Evolutionary conservation across 2,329 filamentous ascomycete genomes (phyloP).

Genomic region (Aspergillus floridensis): DNA sequence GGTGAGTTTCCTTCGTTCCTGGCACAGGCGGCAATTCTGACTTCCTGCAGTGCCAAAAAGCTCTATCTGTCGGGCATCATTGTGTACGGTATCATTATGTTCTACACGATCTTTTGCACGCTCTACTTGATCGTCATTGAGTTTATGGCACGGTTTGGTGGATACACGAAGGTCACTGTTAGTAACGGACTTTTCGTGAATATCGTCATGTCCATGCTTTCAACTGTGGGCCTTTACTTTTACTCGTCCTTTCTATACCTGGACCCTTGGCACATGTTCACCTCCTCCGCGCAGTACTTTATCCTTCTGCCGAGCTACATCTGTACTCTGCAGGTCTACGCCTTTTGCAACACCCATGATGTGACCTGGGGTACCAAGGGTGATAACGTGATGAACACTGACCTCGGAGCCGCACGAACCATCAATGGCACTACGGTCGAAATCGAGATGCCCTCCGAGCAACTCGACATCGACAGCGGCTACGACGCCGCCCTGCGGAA

Average conservation of each 20-base stretch:
- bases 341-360: slow-evolving; percentile 98
- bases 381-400: slow-evolving; percentile 90
- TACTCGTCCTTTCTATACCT: slow-evolving; percentile 94
- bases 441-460: slow-evolving; percentile 95
- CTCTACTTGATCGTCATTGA: slow-evolving; percentile 88
- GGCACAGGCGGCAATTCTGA: slow-evolving; percentile 9
- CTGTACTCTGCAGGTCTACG: slow-evolving; percentile 95
- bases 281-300: slow-evolving; percentile 87
- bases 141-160: slow-evolving; percentile 54
- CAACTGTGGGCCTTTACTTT: slow-evolving; percentile 91
- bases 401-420: slow-evolving; percentile 80
- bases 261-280: slow-evolving; percentile 99
- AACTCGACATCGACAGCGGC: slow-evolving; percentile 95
- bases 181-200: slow-evolving; percentile 94
- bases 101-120: slow-evolving; percentile 85
- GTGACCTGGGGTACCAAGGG: slow-evolving; percentile 99
- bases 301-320: slow-evolving; percentile 89
- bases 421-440: slow-evolving; percentile 78
- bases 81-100: slow-evolving; percentile 91
- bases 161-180: slow-evolving; percentile 53
- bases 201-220: slow-evolving; percentile 82
- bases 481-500: slow-evolving; percentile 97
- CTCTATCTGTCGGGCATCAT: slow-evolving; percentile 87
- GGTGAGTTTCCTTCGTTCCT: slow-evolving; percentile 44
- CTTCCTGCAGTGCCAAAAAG: slow-evolving; percentile 62